A percentile compares a stretch with the other conserved stretches of the same genome.
Conservation (phyloP, 331 rosid species). For the Stylosanthes scabra region DNA sequence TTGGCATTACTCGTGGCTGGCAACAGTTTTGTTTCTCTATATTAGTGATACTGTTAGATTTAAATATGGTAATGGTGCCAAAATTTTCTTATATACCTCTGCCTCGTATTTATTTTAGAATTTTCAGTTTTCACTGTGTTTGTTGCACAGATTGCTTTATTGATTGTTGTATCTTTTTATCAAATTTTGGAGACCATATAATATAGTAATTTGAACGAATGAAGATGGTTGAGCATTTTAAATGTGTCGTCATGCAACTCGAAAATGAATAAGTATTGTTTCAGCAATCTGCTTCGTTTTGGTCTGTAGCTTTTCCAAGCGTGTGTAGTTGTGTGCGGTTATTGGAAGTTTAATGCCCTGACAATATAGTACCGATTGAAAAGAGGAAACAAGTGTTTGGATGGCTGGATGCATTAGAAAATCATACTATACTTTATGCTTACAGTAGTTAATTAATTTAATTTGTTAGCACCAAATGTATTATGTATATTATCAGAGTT, state of each 20-base stretch:
- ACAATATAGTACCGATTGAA: too few relatives aligned
- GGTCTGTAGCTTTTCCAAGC: conserved; percentile 3
- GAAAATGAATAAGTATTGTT: background rate
- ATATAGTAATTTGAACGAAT: background rate
- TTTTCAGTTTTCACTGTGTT: background rate
- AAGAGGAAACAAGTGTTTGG: too few relatives aligned
- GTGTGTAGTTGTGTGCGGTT: background rate
- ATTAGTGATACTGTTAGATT: background rate
- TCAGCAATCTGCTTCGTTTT: background rate
- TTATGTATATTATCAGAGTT: too few relatives aligned
- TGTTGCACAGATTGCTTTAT: background rate
- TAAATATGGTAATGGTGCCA: background rate
- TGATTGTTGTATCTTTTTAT: background rate
- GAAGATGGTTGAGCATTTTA: conserved; percentile 1
- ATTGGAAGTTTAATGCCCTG: background rate
- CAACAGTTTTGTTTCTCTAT: conserved; percentile 16
- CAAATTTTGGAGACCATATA: conserved; percentile 11
- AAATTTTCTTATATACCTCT: conserved; percentile 5
- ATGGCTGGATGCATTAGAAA: too few relatives aligned
- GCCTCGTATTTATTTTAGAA: background rate
- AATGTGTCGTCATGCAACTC: background rate
- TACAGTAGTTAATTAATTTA: too few relatives aligned
- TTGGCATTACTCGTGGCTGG: conserved; percentile 14
- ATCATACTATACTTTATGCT: too few relatives aligned
- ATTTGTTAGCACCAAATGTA: too few relatives aligned